Base-by-base conservation (phyloP, 164 flowering plant species). In the Magnolia officinalis region DNA sequence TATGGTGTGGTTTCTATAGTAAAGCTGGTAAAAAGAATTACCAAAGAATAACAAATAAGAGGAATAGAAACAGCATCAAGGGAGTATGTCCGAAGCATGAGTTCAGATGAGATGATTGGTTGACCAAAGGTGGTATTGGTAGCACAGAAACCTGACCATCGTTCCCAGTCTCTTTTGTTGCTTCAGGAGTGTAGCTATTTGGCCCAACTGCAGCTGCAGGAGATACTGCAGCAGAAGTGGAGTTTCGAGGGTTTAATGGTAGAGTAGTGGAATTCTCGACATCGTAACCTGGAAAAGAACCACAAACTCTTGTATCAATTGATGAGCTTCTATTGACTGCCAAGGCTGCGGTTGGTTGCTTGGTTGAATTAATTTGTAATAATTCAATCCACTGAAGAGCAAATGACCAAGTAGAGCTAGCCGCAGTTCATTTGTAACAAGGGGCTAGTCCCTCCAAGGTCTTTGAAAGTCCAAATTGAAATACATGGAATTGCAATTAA, bases 141-240 rank as follows among this genome's bases (percentile, higher is more conserved):
- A 80, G 79, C 45, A 75, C 77, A 24, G 90, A 76, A 63, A 4
- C 72, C 50, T 51, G 77, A 19, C 50, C 37, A 73, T 31, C 75
- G 64, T 24, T 83, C 14, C 79, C 73, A 16, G 63, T 80, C 24
- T 75, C 72, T 31, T 26, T 74, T 49, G 85, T 80, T 72, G 85
- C 81, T 83, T 81, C 80, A 0, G 91, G 91, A 23, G 68, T 64
- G 71, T 64, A 68, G 66, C 45, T 52, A 65, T 69, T 49, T 26
- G 86, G 86, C 29, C 77, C 70, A 3, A 81, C 84, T 2, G 86
- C 77, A 66, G 31, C 49, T 7, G 85, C 72, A 1, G 91, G 89
- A 6, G 91, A 78, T 4, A 75, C 78, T 10, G 80, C 78, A 8
- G 8, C 16, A 9, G 16, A 2, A 8, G 78, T 50, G 45, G 84